phyloP scores from a whole-genome alignment of 495 filamentous ascomycete species.

The Trichodelitschia bisporula region DNA sequence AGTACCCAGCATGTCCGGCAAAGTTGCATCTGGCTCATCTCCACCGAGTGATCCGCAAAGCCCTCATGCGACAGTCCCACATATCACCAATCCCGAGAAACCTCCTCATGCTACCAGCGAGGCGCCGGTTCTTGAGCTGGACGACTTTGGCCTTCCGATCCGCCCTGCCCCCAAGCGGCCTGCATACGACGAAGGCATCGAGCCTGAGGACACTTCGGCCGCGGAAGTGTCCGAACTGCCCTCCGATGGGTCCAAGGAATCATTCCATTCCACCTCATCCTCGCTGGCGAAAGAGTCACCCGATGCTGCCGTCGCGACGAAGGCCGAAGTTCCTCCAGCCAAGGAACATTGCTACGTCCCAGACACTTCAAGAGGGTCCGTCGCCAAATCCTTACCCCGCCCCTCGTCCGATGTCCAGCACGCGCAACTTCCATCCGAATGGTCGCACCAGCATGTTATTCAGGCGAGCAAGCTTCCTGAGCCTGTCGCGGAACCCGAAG shows the following conservation, averaged over 20 bases:
- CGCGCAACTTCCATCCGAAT: slow-evolving; percentile 58
- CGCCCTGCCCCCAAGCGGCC: slow-evolving; percentile 4
- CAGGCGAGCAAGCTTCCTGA: too few species aligned
- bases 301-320: slow-evolving; percentile 1
- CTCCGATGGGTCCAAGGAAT: too few species aligned
- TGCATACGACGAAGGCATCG: not conserved
- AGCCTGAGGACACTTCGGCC: not conserved
- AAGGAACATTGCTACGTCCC: too few species aligned
- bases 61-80: too few species aligned
- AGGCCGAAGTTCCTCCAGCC: slow-evolving; percentile 2
- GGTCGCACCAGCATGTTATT: slow-evolving; percentile 70
- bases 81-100: too few species aligned
- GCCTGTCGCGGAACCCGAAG: slow-evolving; percentile 25
- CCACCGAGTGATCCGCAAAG: too few species aligned
- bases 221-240: too few species aligned
- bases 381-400: too few species aligned
- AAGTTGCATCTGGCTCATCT: too few species aligned
- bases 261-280: too few species aligned
- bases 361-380: too few species aligned
- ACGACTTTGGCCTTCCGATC: slow-evolving; percentile 17
- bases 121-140: slow-evolving; percentile 6
- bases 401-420: too few species aligned
- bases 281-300: slow-evolving; percentile 1
- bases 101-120: not conserved
- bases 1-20: not conserved